Evolutionary conservation across 2,329 filamentous ascomycete species (phyloP).

Genomic region (Sporothrix dimorphospora): DNA sequence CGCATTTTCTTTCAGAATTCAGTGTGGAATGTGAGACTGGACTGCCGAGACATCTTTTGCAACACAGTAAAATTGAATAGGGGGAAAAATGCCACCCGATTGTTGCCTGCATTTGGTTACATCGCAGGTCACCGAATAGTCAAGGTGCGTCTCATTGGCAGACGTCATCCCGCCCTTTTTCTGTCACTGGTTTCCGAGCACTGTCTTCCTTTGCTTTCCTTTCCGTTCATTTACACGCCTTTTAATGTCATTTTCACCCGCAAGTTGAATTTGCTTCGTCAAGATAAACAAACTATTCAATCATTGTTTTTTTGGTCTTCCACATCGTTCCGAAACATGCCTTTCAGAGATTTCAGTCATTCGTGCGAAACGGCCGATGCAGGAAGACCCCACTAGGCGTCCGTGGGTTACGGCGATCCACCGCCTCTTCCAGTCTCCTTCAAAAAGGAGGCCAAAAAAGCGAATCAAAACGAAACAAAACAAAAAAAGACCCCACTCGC

Average conservation of each 20-base stretch:
- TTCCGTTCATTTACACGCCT: neutral
- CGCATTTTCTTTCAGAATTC: too few relatives aligned
- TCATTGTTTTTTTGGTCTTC: too few relatives aligned
- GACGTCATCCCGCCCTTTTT: neutral
- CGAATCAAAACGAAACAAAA: neutral
- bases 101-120: constrained; percentile 15
- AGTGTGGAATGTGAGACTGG: too few relatives aligned
- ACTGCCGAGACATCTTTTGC: too few relatives aligned
- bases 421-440: neutral
- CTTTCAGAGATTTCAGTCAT: neutral
- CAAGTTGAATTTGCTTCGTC: too few relatives aligned
- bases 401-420: neutral
- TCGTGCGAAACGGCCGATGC: neutral
- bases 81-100: neutral
- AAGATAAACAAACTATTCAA: too few relatives aligned
- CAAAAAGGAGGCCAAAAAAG: neutral
- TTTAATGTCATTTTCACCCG: neutral
- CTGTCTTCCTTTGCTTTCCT: too few relatives aligned
- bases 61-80: neutral
- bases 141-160: neutral
- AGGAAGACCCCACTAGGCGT: constrained; percentile 2
- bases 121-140: neutral
- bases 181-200: too few relatives aligned
- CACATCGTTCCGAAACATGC: neutral
- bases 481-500: neutral